phyloP scores from a whole-genome alignment of 2,329 filamentous ascomycete genomes.

The Colletotrichum neosansevieriae region DNA sequence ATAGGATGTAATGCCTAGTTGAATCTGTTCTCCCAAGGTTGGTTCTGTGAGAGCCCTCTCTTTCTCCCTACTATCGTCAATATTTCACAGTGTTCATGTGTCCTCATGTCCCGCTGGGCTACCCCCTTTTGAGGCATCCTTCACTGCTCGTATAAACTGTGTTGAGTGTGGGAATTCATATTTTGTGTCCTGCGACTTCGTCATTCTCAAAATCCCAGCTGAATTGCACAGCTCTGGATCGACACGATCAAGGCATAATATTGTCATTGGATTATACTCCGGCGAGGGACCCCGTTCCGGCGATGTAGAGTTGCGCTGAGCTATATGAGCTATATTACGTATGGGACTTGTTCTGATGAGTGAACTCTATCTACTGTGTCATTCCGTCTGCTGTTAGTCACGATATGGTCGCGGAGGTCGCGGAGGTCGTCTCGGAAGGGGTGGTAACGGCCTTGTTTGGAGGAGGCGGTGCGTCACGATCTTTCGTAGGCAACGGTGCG shows the following conservation, averaged over 20 bases:
- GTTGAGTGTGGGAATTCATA: conserved; percentile 3
- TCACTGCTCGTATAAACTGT: not conserved
- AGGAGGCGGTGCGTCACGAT: conserved; percentile 1
- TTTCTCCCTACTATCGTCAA: not conserved
- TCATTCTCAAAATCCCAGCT: not conserved
- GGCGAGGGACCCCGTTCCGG: too few species aligned
- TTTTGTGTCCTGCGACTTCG: not conserved
- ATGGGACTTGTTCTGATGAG: too few species aligned
- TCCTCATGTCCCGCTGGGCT: too few species aligned
- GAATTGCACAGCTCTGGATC: not conserved
- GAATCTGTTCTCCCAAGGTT: not conserved
- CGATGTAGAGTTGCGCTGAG: too few species aligned
- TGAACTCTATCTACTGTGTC: too few species aligned
- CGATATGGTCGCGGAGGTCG: not conserved
- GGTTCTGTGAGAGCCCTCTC: not conserved
- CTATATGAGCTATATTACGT: too few species aligned
- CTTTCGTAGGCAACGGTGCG: too few species aligned
- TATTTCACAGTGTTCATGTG: not conserved
- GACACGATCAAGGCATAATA: too few species aligned
- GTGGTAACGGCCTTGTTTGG: not conserved
- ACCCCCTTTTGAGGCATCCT: not conserved
- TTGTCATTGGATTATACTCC: too few species aligned
- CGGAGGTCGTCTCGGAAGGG: not conserved
- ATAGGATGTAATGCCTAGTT: not conserved
- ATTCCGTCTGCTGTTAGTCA: too few species aligned